Evolutionary conservation across 805 yeast species (phyloP), one percentile per base, ranked within the genome.

Genomic region (Saturnispora gosingensis): DNA sequence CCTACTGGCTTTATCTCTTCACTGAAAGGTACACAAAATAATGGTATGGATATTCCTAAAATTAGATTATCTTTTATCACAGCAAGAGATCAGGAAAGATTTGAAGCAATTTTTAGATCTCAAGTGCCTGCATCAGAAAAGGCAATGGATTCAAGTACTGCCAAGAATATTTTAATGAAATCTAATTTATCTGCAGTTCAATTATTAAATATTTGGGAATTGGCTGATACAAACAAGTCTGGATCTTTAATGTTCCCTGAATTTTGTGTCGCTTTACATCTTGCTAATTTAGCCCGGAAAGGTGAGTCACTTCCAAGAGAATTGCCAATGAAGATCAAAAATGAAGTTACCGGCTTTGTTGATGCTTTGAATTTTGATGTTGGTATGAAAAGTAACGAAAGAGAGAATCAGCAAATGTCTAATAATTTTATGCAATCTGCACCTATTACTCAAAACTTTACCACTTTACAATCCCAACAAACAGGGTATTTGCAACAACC

Each of bases 241-340:
- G 98, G 98, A 2, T 76, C 81, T 51, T 76, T 91, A 54, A 69
- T 91, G 59, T 91, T 90, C 64, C 98, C 98, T 2, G 97, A 91
- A 67, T 91, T 91, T 73, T 95, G 95, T 15, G 73, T 91, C 57
- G 89, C 96, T 16, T 81, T 91, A 74, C 91, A 89, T 66, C 73
- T 91, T 59, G 89, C 96, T 64, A 85, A 86, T 59, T 68, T 80
- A 61, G 85, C 84, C 0, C 73, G 87, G 58, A 81, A 79, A 59
- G 96, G 96, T 36, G 89, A 86, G 58, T 72, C 82, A 8, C 72
- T 90, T 54, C 97, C 98, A 3, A 72, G 72, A 43, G 74, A 72
- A 40, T 69, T 91, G 58, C 96, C 95, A 30, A 76, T 77, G 20
- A 81, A 77, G 55, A 80, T 88, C 70, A 73, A 74, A 62, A 86